Evolutionary conservation across 2,329 filamentous ascomycete species (phyloP).

Genomic region (Sclerotinia subarctica): DNA sequence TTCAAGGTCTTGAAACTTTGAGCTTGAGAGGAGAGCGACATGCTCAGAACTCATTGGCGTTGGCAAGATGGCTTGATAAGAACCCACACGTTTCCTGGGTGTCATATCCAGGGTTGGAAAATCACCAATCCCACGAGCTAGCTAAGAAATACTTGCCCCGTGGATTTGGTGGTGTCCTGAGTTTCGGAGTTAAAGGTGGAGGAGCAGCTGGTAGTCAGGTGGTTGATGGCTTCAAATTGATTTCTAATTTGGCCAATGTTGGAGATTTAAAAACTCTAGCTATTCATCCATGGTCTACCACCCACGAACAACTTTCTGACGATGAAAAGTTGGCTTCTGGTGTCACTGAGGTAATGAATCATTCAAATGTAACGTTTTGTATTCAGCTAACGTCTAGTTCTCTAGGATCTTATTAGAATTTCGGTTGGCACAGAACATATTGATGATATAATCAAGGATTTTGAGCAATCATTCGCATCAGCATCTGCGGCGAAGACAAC

Average conservation of each 20-base stretch:
- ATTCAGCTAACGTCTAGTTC: constrained; percentile 15
- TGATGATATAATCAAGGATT: constrained; percentile 94
- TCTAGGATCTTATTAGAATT: constrained; percentile 83
- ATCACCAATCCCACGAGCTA: constrained; percentile 71
- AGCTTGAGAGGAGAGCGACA: constrained; percentile 83
- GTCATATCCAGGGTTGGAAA: constrained; percentile 83
- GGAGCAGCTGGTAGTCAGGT: constrained; percentile 79
- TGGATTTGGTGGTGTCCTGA: constrained; percentile 87
- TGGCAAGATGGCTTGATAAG: constrained; percentile 79
- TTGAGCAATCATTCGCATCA: constrained; percentile 81
- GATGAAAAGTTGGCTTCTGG: constrained; percentile 78
- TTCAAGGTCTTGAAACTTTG: constrained; percentile 86
- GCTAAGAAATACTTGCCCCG: constrained; percentile 84
- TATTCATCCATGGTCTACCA: constrained; percentile 93
- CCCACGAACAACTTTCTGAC: constrained; percentile 85
- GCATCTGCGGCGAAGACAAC: constrained; percentile 45
- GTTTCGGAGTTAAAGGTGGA: constrained; percentile 89
- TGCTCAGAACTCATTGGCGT: constrained; percentile 73
- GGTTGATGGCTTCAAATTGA: constrained; percentile 91
- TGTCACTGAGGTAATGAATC: constrained; percentile 63
- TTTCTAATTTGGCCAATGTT: constrained; percentile 94
- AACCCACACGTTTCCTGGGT: constrained; percentile 88
- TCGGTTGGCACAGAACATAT: constrained; percentile 96
- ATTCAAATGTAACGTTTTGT: not conserved
- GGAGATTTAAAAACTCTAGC: constrained; percentile 93